Conservation (phyloP, 306 rosid species). For the Senna siamea region DNA sequence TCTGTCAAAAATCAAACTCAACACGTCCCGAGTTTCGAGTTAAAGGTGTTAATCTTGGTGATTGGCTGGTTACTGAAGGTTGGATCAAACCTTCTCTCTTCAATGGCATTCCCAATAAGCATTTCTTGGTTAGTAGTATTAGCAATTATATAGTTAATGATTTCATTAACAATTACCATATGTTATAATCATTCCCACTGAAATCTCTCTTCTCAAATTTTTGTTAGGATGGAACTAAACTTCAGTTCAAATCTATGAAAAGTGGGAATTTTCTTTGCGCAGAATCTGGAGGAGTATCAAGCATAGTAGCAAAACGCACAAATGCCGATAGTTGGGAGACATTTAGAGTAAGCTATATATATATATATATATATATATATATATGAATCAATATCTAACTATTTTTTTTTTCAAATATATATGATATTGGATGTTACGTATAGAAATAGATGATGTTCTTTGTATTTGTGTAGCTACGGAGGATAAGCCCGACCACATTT, state of each 20-base stretch:
- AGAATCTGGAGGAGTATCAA: conserved; percentile 73
- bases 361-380: no score
- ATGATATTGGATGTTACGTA: conserved; percentile 1
- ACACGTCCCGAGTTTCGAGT: conserved; percentile 26
- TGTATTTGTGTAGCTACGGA: conserved; percentile 72
- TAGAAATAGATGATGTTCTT: background rate
- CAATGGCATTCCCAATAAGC: conserved; percentile 75
- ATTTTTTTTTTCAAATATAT: no score
- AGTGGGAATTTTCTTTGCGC: conserved; percentile 57
- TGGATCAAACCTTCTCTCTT: conserved; percentile 90
- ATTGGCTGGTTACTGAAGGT: conserved; percentile 86
- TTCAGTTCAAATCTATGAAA: conserved; percentile 63
- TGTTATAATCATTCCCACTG: background rate
- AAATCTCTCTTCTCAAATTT: background rate
- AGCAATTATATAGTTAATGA: background rate
- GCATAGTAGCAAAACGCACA: conserved; percentile 67
- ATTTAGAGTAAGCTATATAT: conserved; percentile 58
- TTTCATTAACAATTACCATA: background rate
- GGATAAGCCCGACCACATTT: conserved; percentile 56
- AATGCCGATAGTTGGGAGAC: conserved; percentile 74
- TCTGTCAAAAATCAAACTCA: no score
- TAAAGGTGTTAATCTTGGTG: conserved; percentile 75
- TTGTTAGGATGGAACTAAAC: conserved; percentile 66
- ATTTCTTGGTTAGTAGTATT: conserved; percentile 64
- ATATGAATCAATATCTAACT: no score